Conservation (phyloP, 192 early-diverging fungal species). For the Bifiguratus adelaidae region DNA sequence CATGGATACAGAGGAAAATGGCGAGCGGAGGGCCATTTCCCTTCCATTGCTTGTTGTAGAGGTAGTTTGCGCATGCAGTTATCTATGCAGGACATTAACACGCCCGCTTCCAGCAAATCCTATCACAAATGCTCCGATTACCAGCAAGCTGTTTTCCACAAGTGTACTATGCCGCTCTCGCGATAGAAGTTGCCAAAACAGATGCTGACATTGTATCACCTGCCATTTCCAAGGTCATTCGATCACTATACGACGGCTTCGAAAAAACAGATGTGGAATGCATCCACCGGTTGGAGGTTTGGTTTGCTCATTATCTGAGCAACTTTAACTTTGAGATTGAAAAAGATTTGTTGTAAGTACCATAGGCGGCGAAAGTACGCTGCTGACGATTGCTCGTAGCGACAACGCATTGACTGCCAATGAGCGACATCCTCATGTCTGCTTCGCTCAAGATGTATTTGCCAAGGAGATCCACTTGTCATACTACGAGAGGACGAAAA, state of each 20-base stretch:
- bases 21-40: constrained; percentile 12
- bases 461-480: constrained; percentile 77
- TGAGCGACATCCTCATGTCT: constrained; percentile 35
- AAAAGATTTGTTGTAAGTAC: constrained; percentile 72
- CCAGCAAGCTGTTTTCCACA: constrained; percentile 44
- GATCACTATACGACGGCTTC: constrained; percentile 57
- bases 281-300: constrained; percentile 71
- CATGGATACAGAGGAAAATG: constrained; percentile 10
- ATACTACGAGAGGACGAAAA: constrained; percentile 83
- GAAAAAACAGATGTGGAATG: constrained; percentile 79
- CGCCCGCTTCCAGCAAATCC: constrained; percentile 10
- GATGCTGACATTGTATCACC: constrained; percentile 48
- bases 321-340: constrained; percentile 90
- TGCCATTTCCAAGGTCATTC: too few species aligned
- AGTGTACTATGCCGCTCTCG: constrained; percentile 62
- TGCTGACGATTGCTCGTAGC: neutral
- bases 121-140: constrained; percentile 36
- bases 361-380: too few species aligned
- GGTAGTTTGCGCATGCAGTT: neutral
- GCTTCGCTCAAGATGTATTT: constrained; percentile 81
- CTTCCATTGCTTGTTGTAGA: constrained; percentile 19
- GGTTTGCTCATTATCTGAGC: constrained; percentile 87
- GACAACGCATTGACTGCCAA: neutral
- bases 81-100: neutral
- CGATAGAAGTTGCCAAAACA: constrained; percentile 63